Conservation (phyloP, 176 grass and related monocot species). For the Aegilops speltoides region DNA sequence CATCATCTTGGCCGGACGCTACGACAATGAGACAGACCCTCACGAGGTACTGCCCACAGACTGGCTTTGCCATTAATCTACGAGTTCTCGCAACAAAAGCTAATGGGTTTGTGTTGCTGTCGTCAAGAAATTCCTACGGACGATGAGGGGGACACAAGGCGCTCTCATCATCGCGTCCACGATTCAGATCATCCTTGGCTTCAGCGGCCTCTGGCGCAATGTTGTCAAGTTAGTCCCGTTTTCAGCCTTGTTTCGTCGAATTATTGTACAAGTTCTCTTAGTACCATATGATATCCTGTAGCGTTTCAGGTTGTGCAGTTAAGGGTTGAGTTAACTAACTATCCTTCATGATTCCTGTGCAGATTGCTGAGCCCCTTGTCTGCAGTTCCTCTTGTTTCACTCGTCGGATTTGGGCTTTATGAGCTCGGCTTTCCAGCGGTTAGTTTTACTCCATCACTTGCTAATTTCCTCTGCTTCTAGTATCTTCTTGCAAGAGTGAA, state of each 20-base stretch:
- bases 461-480: neutral
- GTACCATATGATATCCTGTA: neutral
- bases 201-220: slow-evolving; percentile 97
- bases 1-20: slow-evolving; percentile 83
- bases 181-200: slow-evolving; percentile 93
- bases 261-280: neutral
- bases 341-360: neutral
- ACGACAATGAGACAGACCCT: slow-evolving; percentile 73
- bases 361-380: slow-evolving; percentile 84
- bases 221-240: slow-evolving; percentile 62
- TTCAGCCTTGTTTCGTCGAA: neutral
- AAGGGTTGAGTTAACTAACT: neutral
- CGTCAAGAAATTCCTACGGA: slow-evolving; percentile 81
- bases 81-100: neutral
- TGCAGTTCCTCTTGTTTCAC: slow-evolving; percentile 78
- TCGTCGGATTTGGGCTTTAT: slow-evolving; percentile 93
- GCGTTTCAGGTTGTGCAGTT: neutral
- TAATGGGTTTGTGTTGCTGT: slow-evolving; percentile 24
- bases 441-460: slow-evolving; percentile 25
- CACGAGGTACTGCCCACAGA: slow-evolving; percentile 50
- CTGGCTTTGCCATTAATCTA: neutral
- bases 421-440: slow-evolving; percentile 98
- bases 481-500: neutral
- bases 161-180: slow-evolving; percentile 79
- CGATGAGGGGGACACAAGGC: slow-evolving; percentile 90